A percentile compares a stretch with the other conserved stretches of the same genome.
These are phyloP conservation scores for Calonectria multiphialidica DNA, from an alignment of 2,329 filamentous ascomycete species.

Conservation along the genomic window DNA sequence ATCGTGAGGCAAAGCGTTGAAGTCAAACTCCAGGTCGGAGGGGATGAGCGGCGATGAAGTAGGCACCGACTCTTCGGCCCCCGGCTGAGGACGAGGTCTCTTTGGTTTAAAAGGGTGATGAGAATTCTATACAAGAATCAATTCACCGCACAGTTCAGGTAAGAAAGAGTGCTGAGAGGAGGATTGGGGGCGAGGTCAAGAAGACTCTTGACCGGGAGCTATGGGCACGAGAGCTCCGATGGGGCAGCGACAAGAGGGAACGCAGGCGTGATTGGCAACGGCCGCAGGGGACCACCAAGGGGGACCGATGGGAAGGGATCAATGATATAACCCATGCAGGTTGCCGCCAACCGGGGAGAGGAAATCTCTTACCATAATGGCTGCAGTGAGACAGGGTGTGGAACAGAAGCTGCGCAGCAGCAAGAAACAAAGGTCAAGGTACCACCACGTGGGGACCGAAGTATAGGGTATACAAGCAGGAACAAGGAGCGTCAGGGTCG, in stretches of 20 bases:
- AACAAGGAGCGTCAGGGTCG: slow-evolving; percentile 47
- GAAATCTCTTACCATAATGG: slow-evolving; percentile 63
- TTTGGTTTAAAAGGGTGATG: slow-evolving; percentile 45
- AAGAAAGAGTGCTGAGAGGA: slow-evolving; percentile 33
- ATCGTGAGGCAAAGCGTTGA: slow-evolving; percentile 41
- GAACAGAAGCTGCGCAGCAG: slow-evolving; percentile 44
- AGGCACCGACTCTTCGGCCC: slow-evolving; percentile 38
- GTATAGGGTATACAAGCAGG: slow-evolving; percentile 51
- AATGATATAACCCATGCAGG: slow-evolving; percentile 60
- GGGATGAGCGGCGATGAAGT: slow-evolving; percentile 36
- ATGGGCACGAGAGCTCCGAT: slow-evolving; percentile 43
- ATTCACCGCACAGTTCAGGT: slow-evolving; percentile 52
- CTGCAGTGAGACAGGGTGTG: slow-evolving; percentile 53
- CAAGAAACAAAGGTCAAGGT: slow-evolving; percentile 50
- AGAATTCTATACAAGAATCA: slow-evolving; percentile 52
- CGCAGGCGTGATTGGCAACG: slow-evolving; percentile 41
- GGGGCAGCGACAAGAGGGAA: slow-evolving; percentile 39
- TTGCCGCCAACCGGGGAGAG: slow-evolving; percentile 54
- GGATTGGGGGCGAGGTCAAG: slow-evolving; percentile 43
- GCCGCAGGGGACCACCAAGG: slow-evolving; percentile 40
- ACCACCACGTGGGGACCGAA: slow-evolving; percentile 51
- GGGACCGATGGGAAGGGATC: slow-evolving; percentile 47
- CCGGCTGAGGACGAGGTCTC: slow-evolving; percentile 43
- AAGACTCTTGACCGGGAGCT: slow-evolving; percentile 41
- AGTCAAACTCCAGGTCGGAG: slow-evolving; percentile 35